Base-by-base conservation (phyloP, 2,329 filamentous ascomycete genomes). In the Xylaria arbuscula region DNA sequence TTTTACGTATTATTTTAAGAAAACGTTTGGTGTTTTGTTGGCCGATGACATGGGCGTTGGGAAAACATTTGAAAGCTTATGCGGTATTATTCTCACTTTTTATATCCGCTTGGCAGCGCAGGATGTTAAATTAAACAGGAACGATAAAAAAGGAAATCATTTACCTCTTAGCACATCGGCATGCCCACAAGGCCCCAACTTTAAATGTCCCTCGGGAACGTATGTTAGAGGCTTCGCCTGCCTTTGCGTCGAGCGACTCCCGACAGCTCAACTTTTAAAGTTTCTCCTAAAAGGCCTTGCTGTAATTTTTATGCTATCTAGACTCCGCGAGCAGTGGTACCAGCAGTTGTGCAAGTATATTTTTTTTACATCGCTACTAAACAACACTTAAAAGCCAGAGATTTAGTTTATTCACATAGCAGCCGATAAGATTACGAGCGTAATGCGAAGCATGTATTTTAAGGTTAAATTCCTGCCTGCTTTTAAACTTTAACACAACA, bases 1-100 rank as follows among this genome's bases (percentile, higher is more conserved):
- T 5, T 62, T 62, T 42, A 62, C 22, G 48, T 62, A 54, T 54
- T 34, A 54, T 36, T 62, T 62, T 34, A 34, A 62, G 40, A 62
- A 53, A n/a, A 42, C 48, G 3, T 62, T 62, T 22, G 48, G 48
- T 45, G 38, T 62, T 54, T 36, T 62, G 13, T 51, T 62, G n/a
- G 48, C 48, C n/a, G 19, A 62, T 45, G 34, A n/a, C 24, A 62
- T 62, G 34, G 48, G 59, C 32, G 48, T 62, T 51, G 48, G 48
- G 15, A 62, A 62, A 48, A 61, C 45, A 47, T 48, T 61, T 32
- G 45, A 61, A 32, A 48, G 58, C 34, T 61, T 32, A 38, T 61
- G 45, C 45, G 28, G 45, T n/a, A 48, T 61, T 53, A 53, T 61
- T 51, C 58, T 61, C 19, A 59, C 56, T 47, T 22, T 22, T n/a